Evolutionary conservation across 2,329 filamentous ascomycete species (phyloP), one percentile per base, ranked within the genome.

Genomic region (Monilinia fructigena): DNA sequence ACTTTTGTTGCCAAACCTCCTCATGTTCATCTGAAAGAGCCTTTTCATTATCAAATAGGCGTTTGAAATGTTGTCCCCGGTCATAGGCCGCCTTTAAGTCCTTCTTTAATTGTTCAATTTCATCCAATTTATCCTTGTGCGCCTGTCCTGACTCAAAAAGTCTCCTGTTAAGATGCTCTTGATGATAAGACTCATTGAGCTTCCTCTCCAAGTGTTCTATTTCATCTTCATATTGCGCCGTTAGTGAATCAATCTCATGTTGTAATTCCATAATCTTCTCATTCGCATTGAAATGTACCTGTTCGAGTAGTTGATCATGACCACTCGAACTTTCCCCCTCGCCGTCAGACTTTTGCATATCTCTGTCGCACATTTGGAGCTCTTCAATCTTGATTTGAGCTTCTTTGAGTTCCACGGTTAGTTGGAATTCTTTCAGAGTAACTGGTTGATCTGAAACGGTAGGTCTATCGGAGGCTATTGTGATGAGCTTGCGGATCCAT

Each of bases 401-500:
- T 38, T 61, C 45, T 38, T 61, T 61, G 31, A 61, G 10, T 20
- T 50, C 14, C 14, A 35, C 28, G 31, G n/a, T 11, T 2, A 50
- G 28, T 35, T 61, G 58, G 31, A 50, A 61, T 50, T 61, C 58
- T 20, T 52, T 61, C 8, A 61, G 4, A 12, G 45, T 50, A 40
- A 14, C 20, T 10, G 58, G 28, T 26, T 1, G 4, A n/a, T 28
- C 31, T 35, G 31, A 5, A 14, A 28, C 6, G 16, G 31, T 31
- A 11, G 48, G 63, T 14, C 16, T 26, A 16, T 61, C 26, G 3
- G 48, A 12, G 40, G 56, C 63, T 45, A 40, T n/a, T 4, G 6
- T 12, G 48, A 66, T 61, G 10, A 66, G 48, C 35, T 66, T 28
- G 26, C 38, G 55, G 7, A 66, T 55, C 63, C 63, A 66, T 61